Conservation (phyloP, 1,284 basidiomycete species). For the Pisolithus thermaeus region DNA sequence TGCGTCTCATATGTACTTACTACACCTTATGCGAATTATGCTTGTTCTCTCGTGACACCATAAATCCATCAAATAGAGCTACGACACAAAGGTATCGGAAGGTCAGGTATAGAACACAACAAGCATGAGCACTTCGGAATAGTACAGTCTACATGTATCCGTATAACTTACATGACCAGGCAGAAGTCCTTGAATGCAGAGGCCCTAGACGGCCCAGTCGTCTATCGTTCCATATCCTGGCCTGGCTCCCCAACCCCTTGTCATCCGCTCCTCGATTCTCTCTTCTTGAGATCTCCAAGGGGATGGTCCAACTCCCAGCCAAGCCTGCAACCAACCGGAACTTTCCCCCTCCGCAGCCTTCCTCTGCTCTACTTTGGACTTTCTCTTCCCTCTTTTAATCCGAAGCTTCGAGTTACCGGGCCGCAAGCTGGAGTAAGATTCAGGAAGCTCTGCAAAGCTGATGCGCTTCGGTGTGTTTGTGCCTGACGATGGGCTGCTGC, state of each 20-base stretch:
- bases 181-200: not conserved
- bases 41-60: not conserved
- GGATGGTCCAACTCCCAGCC: slow-evolving; percentile 33
- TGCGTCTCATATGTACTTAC: slow-evolving; percentile 9
- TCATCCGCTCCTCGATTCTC: slow-evolving; percentile 44
- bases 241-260: slow-evolving; percentile 40
- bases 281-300: slow-evolving; percentile 36
- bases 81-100: not conserved
- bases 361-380: slow-evolving; percentile 17
- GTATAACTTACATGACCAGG: slow-evolving; percentile 17
- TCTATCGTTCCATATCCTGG: slow-evolving; percentile 45
- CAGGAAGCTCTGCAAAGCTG: slow-evolving; percentile 67
- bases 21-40: slow-evolving; percentile 14
- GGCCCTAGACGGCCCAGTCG: slow-evolving; percentile 49
- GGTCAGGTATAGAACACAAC: not conserved
- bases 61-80: not conserved
- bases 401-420: slow-evolving; percentile 21
- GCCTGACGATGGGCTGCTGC: slow-evolving; percentile 22
- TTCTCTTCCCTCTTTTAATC: slow-evolving; percentile 23
- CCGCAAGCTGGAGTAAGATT: slow-evolving; percentile 40
- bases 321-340: slow-evolving; percentile 46
- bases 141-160: slow-evolving; percentile 8
- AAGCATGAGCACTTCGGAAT: not conserved
- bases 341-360: slow-evolving; percentile 24
- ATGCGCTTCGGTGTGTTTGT: slow-evolving; percentile 69